These are phyloP conservation scores for Fusarium sterilihyphosum DNA, from an alignment of 2,329 filamentous ascomycete species.

Conservation along the genomic window DNA sequence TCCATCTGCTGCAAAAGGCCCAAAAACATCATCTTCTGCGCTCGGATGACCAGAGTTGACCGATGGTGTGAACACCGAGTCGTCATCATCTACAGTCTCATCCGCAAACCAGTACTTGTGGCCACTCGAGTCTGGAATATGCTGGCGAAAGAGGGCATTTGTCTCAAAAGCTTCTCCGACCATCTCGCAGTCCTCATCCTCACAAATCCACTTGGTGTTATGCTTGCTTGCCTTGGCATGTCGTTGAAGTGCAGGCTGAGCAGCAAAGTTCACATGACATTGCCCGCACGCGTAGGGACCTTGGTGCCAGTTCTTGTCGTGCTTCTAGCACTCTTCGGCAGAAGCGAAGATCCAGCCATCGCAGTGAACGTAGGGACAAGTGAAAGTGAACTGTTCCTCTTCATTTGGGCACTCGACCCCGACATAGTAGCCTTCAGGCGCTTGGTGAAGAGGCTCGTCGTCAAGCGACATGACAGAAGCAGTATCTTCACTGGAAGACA, in stretches of 20 bases:
- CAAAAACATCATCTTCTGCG: background rate
- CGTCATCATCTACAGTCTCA: background rate
- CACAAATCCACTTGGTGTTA: slow-evolving; percentile 13
- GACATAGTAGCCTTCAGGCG: slow-evolving; percentile 26
- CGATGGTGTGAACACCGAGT: background rate
- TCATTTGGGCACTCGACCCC: slow-evolving; percentile 17
- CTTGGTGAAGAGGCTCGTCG: background rate
- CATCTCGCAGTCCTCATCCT: slow-evolving; percentile 2
- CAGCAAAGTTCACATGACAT: slow-evolving; percentile 37
- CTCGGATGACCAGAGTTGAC: background rate
- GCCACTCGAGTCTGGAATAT: background rate
- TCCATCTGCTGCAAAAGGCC: background rate
- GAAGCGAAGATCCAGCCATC: slow-evolving; percentile 40
- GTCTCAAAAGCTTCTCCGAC: background rate
- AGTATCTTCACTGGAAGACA: background rate
- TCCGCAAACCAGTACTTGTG: background rate
- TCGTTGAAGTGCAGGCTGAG: slow-evolving; percentile 30
- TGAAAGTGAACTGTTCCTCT: slow-evolving; percentile 14
- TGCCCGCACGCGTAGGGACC: slow-evolving; percentile 35
- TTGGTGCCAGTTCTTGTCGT: slow-evolving; percentile 40
- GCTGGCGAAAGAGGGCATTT: slow-evolving; percentile 5
- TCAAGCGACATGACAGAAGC: background rate
- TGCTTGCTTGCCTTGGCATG: slow-evolving; percentile 30
- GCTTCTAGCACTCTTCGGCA: slow-evolving; percentile 34
- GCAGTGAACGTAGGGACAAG: slow-evolving; percentile 40